Evolutionary conservation across 2,329 filamentous ascomycete species (phyloP).

Genomic region (Orbilia ellipsospora): DNA sequence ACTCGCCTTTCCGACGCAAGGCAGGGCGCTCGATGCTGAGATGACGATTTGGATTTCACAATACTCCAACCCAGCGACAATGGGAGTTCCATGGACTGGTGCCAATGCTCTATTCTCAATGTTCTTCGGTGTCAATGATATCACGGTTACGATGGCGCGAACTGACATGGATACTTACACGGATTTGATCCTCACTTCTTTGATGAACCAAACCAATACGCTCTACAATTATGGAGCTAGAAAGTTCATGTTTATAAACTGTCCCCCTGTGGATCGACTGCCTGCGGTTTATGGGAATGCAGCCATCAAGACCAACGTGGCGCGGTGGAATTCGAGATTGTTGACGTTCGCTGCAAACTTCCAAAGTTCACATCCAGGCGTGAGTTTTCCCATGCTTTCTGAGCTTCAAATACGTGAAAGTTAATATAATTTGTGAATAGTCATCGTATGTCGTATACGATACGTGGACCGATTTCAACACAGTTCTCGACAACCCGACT

Average conservation of each 20-base stretch:
- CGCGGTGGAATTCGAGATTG: conserved; percentile 36
- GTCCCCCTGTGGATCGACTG: conserved; percentile 32
- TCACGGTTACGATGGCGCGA: conserved; percentile 42
- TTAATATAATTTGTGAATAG: conserved; percentile 9
- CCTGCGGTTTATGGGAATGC: conserved; percentile 38
- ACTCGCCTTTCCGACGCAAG: conserved; percentile 31
- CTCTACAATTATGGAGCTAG: conserved; percentile 34
- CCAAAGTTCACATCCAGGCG: conserved; percentile 35
- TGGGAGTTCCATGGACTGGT: conserved; percentile 34
- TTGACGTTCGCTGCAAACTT: conserved; percentile 32
- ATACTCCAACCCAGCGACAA: conserved; percentile 32
- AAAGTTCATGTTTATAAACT: conserved; percentile 50
- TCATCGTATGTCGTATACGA: conserved; percentile 41
- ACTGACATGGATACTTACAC: conserved; percentile 49
- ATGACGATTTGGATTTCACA: conserved; percentile 40
- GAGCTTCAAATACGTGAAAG: neutral
- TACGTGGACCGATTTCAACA: conserved; percentile 45
- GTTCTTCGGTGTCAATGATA: conserved; percentile 48
- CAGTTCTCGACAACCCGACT: conserved; percentile 40
- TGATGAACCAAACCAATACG: conserved; percentile 47
- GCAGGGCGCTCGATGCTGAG: conserved; percentile 37
- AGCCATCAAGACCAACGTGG: conserved; percentile 46
- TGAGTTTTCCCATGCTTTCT: neutral
- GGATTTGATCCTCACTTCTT: conserved; percentile 28
- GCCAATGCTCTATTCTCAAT: conserved; percentile 33